Evolutionary conservation across 2,329 filamentous ascomycete genomes (phyloP).

Genomic region (Alternaria novae-zelandiae): DNA sequence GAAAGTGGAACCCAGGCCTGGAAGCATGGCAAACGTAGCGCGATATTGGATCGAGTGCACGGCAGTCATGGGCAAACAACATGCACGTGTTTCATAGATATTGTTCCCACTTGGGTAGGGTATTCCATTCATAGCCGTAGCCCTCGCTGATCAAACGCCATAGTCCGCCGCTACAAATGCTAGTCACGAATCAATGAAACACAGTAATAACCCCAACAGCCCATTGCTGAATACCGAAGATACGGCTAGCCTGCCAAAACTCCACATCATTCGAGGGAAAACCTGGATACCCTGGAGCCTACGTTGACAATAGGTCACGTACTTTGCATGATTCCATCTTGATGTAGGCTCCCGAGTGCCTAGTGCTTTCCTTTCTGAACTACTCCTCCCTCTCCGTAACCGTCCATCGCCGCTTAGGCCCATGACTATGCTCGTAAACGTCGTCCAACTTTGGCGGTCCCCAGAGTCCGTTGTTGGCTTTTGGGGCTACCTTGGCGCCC

Average conservation of each 20-base stretch:
- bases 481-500: slow-evolving; percentile 27
- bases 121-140: background rate
- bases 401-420: slow-evolving; percentile 54
- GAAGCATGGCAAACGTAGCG: slow-evolving; percentile 1
- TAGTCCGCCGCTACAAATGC: background rate
- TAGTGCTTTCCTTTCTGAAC: background rate
- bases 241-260: background rate
- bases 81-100: background rate
- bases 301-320: background rate
- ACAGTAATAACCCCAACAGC: background rate
- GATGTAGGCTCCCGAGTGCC: background rate
- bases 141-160: background rate
- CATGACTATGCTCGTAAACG: slow-evolving; percentile 45
- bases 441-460: slow-evolving; percentile 46
- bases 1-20: background rate
- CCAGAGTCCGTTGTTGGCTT: slow-evolving; percentile 51
- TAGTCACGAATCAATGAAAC: background rate
- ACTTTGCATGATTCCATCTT: background rate
- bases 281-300: background rate
- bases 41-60: background rate
- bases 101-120: background rate
- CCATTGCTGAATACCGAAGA: background rate
- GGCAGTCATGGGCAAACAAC: background rate
- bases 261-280: background rate
- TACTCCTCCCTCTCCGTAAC: slow-evolving; percentile 44